Evolutionary conservation across 768 basidiomycete species (phyloP).

Genomic region (Phylloporus rhodoxanthus): DNA sequence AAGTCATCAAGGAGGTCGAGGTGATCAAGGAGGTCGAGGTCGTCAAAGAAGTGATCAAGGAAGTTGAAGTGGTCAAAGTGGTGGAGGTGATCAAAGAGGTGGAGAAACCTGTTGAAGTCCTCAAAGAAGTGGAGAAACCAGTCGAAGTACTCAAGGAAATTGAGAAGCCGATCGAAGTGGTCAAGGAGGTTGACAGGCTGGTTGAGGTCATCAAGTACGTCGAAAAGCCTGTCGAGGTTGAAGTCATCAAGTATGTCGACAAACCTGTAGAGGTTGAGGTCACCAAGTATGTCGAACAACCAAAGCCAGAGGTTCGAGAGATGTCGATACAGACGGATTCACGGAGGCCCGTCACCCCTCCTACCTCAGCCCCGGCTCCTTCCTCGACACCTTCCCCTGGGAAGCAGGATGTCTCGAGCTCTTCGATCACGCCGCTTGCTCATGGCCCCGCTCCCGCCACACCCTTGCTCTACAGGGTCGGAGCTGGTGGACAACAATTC

Average conservation of each 20-base stretch:
- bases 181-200: conserved; percentile 27
- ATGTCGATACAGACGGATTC: conserved; percentile 78
- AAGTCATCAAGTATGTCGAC: conserved; percentile 27
- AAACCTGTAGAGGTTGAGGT: conserved; percentile 31
- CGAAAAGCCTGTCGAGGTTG: conserved; percentile 20
- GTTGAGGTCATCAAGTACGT: conserved; percentile 34
- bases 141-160: conserved; percentile 24
- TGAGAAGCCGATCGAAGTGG: conserved; percentile 18
- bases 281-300: conserved; percentile 28
- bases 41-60: conserved; percentile 26
- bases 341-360: conserved; percentile 28
- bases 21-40: conserved; percentile 25
- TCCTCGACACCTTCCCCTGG: conserved; percentile 21
- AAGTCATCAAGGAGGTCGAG: conserved; percentile 29
- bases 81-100: conserved; percentile 26
- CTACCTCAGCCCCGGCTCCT: conserved; percentile 26
- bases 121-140: conserved; percentile 19
- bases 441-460: conserved; percentile 29
- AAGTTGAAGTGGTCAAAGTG: conserved; percentile 34
- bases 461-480: conserved; percentile 53
- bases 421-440: conserved; percentile 31
- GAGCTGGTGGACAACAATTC: conserved; percentile 54
- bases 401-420: conserved; percentile 23
- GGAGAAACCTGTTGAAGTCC: conserved; percentile 7
- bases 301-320: conserved; percentile 65